phyloP scores from a whole-genome alignment of 768 basidiomycete species.

The Pholiota conissans region DNA sequence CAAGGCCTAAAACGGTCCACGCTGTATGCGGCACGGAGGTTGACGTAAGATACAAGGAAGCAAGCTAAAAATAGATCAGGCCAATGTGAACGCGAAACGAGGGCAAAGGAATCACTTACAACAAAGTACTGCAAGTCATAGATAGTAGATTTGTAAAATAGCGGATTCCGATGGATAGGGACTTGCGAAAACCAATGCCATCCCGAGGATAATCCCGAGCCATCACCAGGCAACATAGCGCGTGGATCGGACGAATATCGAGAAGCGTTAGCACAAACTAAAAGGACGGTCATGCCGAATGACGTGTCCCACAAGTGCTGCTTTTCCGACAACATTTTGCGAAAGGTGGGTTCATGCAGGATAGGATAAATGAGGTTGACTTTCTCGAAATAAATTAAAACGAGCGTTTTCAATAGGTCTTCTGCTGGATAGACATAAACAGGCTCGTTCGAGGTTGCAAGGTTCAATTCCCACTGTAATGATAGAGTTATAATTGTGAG shows the following conservation, averaged over 20 bases:
- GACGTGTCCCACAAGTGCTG: constrained; percentile 46
- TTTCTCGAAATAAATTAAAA: constrained; percentile 58
- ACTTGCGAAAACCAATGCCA: constrained; percentile 66
- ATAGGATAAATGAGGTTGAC: constrained; percentile 56
- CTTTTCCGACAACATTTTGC: constrained; percentile 44
- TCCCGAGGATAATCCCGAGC: constrained; percentile 45
- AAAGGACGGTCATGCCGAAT: constrained; percentile 60
- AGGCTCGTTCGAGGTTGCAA: constrained; percentile 20
- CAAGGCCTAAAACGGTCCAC: constrained; percentile 58
- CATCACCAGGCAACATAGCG: constrained; percentile 33
- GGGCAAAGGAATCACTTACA: constrained; percentile 34
- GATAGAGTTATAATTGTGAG: background rate
- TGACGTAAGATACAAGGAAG: constrained; percentile 35
- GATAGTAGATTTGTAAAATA: constrained; percentile 59
- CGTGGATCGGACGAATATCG: constrained; percentile 55
- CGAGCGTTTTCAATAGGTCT: constrained; percentile 47
- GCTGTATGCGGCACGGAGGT: constrained; percentile 48
- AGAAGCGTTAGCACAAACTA: constrained; percentile 62
- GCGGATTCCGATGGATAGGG: constrained; percentile 55
- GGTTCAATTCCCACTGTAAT: constrained; percentile 37
- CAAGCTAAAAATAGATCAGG: constrained; percentile 21
- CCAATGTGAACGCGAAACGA: constrained; percentile 22
- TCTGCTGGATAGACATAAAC: constrained; percentile 45
- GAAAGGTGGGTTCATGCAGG: constrained; percentile 68
- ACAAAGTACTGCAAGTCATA: constrained; percentile 74